A percentile compares a stretch with the other conserved stretches of the same genome.
phyloP scores from a whole-genome alignment of 2,329 filamentous ascomycete genomes.

The Neopestalotiopsis sp. region DNA sequence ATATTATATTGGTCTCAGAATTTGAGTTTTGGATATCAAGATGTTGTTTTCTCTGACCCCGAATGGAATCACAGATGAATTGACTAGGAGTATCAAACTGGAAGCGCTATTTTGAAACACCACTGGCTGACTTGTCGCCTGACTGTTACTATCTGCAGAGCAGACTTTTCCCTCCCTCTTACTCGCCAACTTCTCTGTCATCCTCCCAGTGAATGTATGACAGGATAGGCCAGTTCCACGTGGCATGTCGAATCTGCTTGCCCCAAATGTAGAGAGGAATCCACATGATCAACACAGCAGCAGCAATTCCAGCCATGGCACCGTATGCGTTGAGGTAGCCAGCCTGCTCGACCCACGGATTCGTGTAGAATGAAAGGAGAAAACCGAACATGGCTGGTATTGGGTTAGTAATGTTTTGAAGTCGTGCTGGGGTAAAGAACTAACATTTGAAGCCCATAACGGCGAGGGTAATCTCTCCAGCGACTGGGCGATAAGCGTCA shows the following conservation, averaged over 20 bases:
- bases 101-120: background rate
- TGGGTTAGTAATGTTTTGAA: constrained; percentile 5
- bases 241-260: constrained; percentile 50
- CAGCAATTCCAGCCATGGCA: constrained; percentile 62
- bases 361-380: constrained; percentile 64
- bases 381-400: constrained; percentile 58
- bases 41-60: no score
- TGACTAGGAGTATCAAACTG: no score
- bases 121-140: background rate
- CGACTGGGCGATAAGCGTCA: constrained; percentile 62
- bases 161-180: constrained; percentile 18
- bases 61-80: no score
- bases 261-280: constrained; percentile 60
- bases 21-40: no score
- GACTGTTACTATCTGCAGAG: background rate
- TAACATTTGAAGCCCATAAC: constrained; percentile 61
- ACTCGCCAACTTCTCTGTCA: constrained; percentile 62
- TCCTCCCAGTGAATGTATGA: constrained; percentile 54
- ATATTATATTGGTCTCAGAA: no score
- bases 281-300: constrained; percentile 51
- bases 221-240: constrained; percentile 54
- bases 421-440: constrained; percentile 22
- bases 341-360: constrained; percentile 57
- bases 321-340: constrained; percentile 60
- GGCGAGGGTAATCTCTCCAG: constrained; percentile 60